Conservation (phyloP, 2,329 filamentous ascomycete species). For the Colletotrichum trifolii region DNA sequence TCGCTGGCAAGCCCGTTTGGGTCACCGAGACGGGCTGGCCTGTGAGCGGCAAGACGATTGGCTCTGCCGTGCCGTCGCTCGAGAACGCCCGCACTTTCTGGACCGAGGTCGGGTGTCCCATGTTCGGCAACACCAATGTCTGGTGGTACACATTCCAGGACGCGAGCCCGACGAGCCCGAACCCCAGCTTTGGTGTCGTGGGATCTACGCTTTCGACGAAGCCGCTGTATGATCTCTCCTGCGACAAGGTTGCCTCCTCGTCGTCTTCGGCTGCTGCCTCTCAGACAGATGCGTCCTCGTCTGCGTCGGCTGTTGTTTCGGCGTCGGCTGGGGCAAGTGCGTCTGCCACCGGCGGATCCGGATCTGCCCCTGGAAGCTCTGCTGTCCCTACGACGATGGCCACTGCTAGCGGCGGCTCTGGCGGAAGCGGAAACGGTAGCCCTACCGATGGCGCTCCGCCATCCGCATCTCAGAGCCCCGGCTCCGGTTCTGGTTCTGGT, state of each 20-base stretch:
- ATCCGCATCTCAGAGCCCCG: conserved; percentile 33
- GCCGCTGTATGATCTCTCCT: conserved; percentile 73
- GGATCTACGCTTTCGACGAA: conserved; percentile 62
- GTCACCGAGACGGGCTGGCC: conserved; percentile 93
- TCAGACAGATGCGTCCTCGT: conserved; percentile 36
- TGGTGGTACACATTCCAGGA: conserved; percentile 87
- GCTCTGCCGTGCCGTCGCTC: conserved; percentile 70
- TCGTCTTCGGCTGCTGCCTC: conserved; percentile 34
- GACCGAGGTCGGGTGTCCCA: conserved; percentile 79
- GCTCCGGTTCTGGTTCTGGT: conserved; percentile 32
- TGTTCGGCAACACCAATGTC: conserved; percentile 72
- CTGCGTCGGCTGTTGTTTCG: conserved; percentile 23
- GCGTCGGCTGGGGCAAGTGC: conserved; percentile 19
- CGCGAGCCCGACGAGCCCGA: conserved; percentile 66
- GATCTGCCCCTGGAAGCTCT: conserved; percentile 35
- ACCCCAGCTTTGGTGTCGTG: conserved; percentile 78
- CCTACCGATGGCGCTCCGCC: conserved; percentile 33
- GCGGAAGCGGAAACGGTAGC: conserved; percentile 33
- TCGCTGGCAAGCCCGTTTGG: conserved; percentile 79
- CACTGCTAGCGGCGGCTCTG: conserved; percentile 26
- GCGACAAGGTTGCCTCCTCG: conserved; percentile 49
- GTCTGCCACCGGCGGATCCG: conserved; percentile 13
- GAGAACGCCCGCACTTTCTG: conserved; percentile 84
- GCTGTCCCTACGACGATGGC: conserved; percentile 32
- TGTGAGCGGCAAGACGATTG: conserved; percentile 72